These are phyloP conservation scores for Kurtzmaniella cleridarum DNA, from an alignment of 805 yeast genomes.

Conservation along the genomic window DNA sequence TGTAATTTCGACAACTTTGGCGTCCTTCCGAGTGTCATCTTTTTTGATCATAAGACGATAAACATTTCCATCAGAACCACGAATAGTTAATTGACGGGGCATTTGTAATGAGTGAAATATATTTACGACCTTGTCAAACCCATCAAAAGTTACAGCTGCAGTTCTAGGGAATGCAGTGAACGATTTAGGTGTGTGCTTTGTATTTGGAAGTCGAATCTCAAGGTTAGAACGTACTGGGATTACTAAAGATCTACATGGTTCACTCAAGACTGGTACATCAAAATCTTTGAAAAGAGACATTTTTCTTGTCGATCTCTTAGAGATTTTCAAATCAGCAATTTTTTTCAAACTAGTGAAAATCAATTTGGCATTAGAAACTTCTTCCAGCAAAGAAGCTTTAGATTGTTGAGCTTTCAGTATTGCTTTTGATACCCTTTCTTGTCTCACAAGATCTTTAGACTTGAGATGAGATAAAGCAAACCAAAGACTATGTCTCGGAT, in stretches of 20 bases:
- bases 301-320: slow-evolving; percentile 27
- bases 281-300: slow-evolving; percentile 39
- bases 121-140: slow-evolving; percentile 62
- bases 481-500: slow-evolving; percentile 88
- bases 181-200: slow-evolving; percentile 34
- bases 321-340: slow-evolving; percentile 36
- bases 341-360: slow-evolving; percentile 39
- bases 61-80: slow-evolving; percentile 72
- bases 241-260: slow-evolving; percentile 44
- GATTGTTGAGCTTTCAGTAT: neutral
- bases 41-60: slow-evolving; percentile 78
- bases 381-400: neutral
- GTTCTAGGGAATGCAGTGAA: slow-evolving; percentile 43
- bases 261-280: slow-evolving; percentile 23
- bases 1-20: slow-evolving; percentile 88
- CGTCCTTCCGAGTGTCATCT: slow-evolving; percentile 94
- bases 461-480: slow-evolving; percentile 64
- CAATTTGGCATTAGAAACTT: slow-evolving; percentile 23
- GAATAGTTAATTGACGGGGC: slow-evolving; percentile 71
- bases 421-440: slow-evolving; percentile 17
- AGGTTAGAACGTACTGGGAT: slow-evolving; percentile 72
- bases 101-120: slow-evolving; percentile 79
- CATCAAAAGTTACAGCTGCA: slow-evolving; percentile 46
- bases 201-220: slow-evolving; percentile 57
- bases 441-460: slow-evolving; percentile 40